phyloP scores from a whole-genome alignment of 139 green algal species.

The Auxenochlorella pyrenoidosa region DNA sequence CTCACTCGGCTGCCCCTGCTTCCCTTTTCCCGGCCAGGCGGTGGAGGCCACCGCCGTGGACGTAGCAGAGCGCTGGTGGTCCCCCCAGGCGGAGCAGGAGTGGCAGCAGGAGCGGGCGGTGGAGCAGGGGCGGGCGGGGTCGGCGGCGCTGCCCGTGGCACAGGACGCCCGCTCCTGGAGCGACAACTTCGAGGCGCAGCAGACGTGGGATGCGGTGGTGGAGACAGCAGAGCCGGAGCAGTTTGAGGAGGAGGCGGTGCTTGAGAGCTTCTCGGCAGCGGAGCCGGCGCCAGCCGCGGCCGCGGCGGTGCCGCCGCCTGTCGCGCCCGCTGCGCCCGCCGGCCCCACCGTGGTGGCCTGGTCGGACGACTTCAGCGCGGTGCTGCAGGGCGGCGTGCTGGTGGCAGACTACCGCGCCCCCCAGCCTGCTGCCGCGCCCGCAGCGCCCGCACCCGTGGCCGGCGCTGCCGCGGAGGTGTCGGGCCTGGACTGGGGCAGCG shows the following conservation, averaged over 20 bases:
- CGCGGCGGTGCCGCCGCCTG: background rate
- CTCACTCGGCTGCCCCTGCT: background rate
- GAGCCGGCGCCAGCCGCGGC: background rate
- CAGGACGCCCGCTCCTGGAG: background rate
- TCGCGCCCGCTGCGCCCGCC: background rate
- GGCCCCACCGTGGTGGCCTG: background rate
- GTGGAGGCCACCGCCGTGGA: background rate
- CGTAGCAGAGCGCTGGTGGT: background rate
- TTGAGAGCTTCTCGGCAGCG: too few relatives aligned
- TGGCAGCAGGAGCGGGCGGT: too few relatives aligned
- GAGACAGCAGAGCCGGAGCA: too few relatives aligned
- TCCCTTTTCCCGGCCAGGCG: background rate
- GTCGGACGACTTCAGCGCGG: background rate
- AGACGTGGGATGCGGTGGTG: too few relatives aligned
- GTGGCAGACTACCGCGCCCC: background rate
- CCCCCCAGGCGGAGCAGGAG: background rate
- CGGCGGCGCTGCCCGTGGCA: background rate
- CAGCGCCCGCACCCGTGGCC: too few relatives aligned
- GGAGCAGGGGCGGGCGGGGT: too few relatives aligned
- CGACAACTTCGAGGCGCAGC: too few relatives aligned
- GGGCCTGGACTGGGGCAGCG: too few relatives aligned
- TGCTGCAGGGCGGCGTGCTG: background rate
- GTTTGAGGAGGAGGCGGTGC: too few relatives aligned
- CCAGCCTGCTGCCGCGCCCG: too few relatives aligned
- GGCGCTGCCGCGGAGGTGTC: too few relatives aligned